Percentiles rank a stretch among this genome's conserved stretches.
These are phyloP conservation scores for Cystofilobasidium macerans DNA, from an alignment of 768 basidiomycete genomes.

Conservation along the genomic window DNA sequence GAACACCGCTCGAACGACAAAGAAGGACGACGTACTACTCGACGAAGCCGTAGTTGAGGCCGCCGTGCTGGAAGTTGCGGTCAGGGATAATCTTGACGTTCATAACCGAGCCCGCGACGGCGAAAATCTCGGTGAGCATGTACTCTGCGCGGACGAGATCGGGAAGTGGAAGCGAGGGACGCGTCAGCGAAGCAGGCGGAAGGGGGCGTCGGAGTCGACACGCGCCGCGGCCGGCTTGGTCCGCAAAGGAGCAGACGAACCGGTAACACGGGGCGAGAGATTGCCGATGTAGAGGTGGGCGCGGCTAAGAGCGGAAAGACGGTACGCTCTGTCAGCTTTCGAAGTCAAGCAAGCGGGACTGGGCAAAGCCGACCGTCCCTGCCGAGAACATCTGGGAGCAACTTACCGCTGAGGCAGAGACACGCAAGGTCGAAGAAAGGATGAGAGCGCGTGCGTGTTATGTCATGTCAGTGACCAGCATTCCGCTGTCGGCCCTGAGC, in stretches of 20 bases:
- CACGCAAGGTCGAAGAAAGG: too few species aligned
- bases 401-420: too few species aligned
- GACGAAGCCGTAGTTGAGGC: slow-evolving; percentile 98
- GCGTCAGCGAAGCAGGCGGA: neutral
- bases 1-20: neutral
- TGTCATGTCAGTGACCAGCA: too few species aligned
- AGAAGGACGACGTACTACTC: slow-evolving; percentile 50
- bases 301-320: slow-evolving; percentile 46
- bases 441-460: too few species aligned
- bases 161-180: neutral
- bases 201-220: neutral
- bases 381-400: too few species aligned
- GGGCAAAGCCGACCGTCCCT: too few species aligned
- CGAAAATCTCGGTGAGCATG: slow-evolving; percentile 51
- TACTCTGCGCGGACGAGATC: slow-evolving; percentile 15
- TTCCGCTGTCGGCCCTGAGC: too few species aligned
- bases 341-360: slow-evolving; percentile 28
- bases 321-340: too few species aligned
- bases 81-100: slow-evolving; percentile 99
- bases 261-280: slow-evolving; percentile 90
- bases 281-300: slow-evolving; percentile 99
- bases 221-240: neutral
- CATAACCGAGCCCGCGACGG: slow-evolving; percentile 91
- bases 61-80: slow-evolving; percentile 97
- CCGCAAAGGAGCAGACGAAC: slow-evolving; percentile 12